phyloP scores from a whole-genome alignment of 139 green algal genomes.

The Parachlorella kessleri region DNA sequence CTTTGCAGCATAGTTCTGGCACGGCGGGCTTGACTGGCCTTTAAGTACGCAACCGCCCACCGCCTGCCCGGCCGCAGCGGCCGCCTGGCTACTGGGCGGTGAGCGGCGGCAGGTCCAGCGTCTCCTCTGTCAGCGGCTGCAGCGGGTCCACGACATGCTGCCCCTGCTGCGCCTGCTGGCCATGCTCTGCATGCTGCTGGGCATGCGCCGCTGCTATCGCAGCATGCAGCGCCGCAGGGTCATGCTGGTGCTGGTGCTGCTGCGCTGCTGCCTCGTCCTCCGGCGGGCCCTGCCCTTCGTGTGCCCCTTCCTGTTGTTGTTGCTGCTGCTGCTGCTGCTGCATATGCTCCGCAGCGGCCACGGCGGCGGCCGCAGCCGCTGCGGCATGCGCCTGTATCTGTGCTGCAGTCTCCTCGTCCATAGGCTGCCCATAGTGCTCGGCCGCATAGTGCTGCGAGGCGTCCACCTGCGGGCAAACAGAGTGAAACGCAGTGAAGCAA shows the following conservation, averaged over 20 bases:
- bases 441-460: neutral
- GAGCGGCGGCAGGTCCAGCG: neutral
- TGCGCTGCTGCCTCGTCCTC: neutral
- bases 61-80: too few species aligned
- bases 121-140: neutral
- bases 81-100: neutral
- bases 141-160: neutral
- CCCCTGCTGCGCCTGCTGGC: neutral
- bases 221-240: neutral
- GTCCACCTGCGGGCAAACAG: neutral
- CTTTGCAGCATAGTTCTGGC: too few species aligned
- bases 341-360: neutral
- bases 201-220: neutral
- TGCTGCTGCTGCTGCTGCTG: neutral
- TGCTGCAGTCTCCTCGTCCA: too few species aligned
- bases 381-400: too few species aligned
- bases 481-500: neutral
- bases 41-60: too few species aligned
- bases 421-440: neutral
- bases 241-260: neutral
- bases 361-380: too few species aligned
- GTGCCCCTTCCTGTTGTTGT: neutral
- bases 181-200: too few species aligned
- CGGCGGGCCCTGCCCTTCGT: too few species aligned
- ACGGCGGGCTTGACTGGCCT: too few species aligned